Percentiles rank a stretch among this genome's conserved stretches.
phyloP scores from a whole-genome alignment of 139 green algal species.

The Trebouxia sp. region DNA sequence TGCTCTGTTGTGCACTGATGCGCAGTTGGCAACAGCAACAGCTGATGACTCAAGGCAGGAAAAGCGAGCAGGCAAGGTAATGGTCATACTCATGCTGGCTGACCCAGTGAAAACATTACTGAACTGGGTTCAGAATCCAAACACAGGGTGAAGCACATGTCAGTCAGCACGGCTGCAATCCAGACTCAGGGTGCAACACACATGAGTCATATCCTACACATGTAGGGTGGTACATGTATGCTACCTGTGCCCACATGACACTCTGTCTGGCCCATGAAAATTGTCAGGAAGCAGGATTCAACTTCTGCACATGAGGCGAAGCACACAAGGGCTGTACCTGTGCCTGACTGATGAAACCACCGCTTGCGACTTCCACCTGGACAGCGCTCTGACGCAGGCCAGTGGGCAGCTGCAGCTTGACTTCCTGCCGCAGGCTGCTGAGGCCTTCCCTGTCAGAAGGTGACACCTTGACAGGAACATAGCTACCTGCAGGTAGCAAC shows the following conservation, averaged over 20 bases:
- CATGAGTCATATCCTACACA: background rate
- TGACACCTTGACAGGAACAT: slow-evolving; percentile 36
- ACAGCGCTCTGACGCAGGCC: slow-evolving; percentile 29
- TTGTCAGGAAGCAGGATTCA: background rate
- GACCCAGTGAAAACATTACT: background rate
- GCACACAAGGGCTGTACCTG: slow-evolving; percentile 9
- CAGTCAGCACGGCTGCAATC: no score
- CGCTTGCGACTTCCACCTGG: slow-evolving; percentile 49
- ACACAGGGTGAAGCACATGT: background rate
- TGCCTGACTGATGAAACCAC: slow-evolving; percentile 39
- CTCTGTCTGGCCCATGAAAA: background rate
- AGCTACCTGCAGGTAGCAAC: slow-evolving; percentile 27
- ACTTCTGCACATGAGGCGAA: background rate
- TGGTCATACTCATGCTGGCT: background rate
- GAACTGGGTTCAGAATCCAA: background rate
- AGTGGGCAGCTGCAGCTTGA: slow-evolving; percentile 34
- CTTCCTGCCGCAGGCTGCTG: slow-evolving; percentile 25
- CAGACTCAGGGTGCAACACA: no score
- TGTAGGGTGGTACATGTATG: background rate
- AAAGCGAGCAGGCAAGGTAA: background rate
- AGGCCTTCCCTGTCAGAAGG: background rate
- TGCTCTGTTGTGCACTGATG: no score
- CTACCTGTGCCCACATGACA: background rate
- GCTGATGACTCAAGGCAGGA: background rate
- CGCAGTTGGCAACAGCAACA: background rate